A percentile compares a stretch with the other conserved stretches of the same genome.
These are phyloP conservation scores for Aphanocladium album DNA, from an alignment of 2,329 filamentous ascomycete genomes.

Conservation along the genomic window DNA sequence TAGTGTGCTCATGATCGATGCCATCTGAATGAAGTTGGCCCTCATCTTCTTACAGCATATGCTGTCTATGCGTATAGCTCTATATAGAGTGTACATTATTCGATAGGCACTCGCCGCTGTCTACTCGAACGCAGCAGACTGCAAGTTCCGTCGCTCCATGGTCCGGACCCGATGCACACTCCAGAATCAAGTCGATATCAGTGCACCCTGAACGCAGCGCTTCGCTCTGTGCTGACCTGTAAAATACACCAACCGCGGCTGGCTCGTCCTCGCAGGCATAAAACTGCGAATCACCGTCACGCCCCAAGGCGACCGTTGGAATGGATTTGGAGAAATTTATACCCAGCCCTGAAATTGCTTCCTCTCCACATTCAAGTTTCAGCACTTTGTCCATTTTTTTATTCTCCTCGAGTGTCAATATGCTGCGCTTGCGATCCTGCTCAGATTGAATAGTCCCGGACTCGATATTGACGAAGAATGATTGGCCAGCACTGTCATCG, in stretches of 20 bases:
- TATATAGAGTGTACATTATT: neutral
- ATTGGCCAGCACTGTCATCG: neutral
- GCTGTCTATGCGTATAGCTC: neutral
- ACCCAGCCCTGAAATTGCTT: neutral
- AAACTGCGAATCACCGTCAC: neutral
- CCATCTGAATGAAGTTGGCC: too few species aligned
- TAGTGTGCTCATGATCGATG: too few species aligned
- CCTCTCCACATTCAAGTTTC: neutral
- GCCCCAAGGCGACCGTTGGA: neutral
- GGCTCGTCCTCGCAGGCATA: constrained; percentile 2
- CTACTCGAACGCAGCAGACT: neutral
- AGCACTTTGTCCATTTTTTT: neutral
- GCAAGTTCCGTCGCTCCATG: neutral
- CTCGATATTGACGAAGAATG: constrained; percentile 1
- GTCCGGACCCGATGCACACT: neutral
- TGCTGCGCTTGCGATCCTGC: neutral
- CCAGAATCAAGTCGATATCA: neutral
- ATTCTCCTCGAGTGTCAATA: neutral
- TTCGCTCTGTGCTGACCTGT: neutral
- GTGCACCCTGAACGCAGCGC: neutral
- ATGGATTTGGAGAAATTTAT: neutral
- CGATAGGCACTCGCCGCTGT: neutral
- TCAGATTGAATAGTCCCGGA: neutral
- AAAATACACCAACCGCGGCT: neutral
- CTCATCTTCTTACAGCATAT: too few species aligned